Conservation (phyloP, 768 basidiomycete genomes). For the Dictyophora rubrovolvata region DNA sequence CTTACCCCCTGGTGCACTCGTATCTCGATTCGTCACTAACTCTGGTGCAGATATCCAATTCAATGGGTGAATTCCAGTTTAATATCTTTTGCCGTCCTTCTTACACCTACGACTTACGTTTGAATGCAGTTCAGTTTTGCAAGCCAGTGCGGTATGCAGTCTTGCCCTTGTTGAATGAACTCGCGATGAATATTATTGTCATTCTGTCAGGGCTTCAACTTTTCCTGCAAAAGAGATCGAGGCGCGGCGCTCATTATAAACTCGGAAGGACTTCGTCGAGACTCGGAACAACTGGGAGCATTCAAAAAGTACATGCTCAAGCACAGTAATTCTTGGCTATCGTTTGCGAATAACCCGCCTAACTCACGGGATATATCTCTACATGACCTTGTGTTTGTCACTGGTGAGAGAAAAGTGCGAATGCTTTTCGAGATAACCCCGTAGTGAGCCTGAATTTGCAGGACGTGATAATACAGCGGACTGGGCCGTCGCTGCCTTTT, state of each 20-base stretch:
- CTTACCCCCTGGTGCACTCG: background rate
- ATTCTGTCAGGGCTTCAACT: slow-evolving; percentile 4
- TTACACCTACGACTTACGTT: background rate
- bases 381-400: slow-evolving; percentile 7
- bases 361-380: background rate
- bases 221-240: slow-evolving; percentile 7
- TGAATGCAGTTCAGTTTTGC: background rate
- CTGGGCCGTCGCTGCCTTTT: slow-evolving; percentile 8
- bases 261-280: slow-evolving; percentile 4
- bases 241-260: slow-evolving; percentile 8
- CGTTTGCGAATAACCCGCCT: slow-evolving; percentile 1
- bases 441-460: background rate
- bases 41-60: background rate
- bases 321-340: slow-evolving; percentile 6
- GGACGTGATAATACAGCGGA: slow-evolving; percentile 8
- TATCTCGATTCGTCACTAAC: background rate
- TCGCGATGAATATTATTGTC: background rate
- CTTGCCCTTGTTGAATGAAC: background rate
- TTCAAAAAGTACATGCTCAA: slow-evolving; percentile 7
- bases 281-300: background rate
- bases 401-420: background rate
- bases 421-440: background rate
- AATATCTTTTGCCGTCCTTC: background rate
- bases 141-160: slow-evolving; percentile 4
- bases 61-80: background rate